phyloP scores from a whole-genome alignment of 116 monocot genomes.

The Posidonia oceanica region DNA sequence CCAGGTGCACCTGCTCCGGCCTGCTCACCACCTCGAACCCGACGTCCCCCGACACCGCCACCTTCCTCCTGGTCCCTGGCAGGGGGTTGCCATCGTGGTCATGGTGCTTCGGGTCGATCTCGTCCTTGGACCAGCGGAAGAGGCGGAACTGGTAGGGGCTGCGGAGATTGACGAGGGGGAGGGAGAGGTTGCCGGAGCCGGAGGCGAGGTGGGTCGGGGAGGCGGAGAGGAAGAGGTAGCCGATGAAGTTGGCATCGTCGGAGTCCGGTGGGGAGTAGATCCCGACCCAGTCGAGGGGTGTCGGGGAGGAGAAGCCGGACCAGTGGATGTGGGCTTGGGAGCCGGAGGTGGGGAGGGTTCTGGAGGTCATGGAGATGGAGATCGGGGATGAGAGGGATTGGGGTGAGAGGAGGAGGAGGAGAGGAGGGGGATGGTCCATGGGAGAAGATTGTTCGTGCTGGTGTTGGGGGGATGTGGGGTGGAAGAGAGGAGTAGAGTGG shows the following conservation, averaged over 20 bases:
- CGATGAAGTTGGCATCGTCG: conserved; percentile 56
- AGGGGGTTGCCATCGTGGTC: conserved; percentile 88
- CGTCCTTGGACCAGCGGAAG: conserved; percentile 58
- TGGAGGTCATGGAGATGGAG: conserved; percentile 49
- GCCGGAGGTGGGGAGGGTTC: conserved; percentile 40
- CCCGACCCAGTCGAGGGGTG: conserved; percentile 73
- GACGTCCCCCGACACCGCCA: conserved; percentile 51
- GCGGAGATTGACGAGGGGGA: conserved; percentile 79
- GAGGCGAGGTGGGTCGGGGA: conserved; percentile 27
- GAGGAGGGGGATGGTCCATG: too few relatives aligned
- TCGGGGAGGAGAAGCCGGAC: conserved; percentile 56
- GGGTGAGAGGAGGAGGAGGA: too few relatives aligned
- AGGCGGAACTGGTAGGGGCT: conserved; percentile 65
- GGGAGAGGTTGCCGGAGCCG: conserved; percentile 51
- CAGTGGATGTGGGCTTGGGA: conserved; percentile 44
- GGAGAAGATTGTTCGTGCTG: too few relatives aligned
- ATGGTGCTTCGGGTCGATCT: conserved; percentile 36
- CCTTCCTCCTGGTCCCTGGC: conserved; percentile 42
- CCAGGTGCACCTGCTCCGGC: conserved; percentile 80
- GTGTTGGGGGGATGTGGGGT: too few relatives aligned
- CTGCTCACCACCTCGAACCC: conserved; percentile 11
- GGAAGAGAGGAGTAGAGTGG: too few relatives aligned
- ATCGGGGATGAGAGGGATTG: background rate
- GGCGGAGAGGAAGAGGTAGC: conserved; percentile 73
- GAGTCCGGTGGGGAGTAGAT: conserved; percentile 83